Conservation (phyloP, 805 yeast genomes). For the Candida ortonii region DNA sequence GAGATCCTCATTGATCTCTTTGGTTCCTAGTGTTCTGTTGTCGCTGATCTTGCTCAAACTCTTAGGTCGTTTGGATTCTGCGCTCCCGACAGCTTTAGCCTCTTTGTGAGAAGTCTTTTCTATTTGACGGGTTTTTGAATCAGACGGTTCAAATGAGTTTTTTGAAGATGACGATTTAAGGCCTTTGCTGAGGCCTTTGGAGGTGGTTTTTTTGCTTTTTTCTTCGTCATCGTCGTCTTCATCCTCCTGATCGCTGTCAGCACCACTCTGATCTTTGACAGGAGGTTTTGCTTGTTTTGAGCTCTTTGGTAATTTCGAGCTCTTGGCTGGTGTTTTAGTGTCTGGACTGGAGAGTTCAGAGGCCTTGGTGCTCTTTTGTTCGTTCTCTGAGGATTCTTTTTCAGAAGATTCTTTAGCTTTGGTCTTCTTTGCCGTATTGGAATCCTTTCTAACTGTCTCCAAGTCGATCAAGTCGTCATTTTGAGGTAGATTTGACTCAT, state of each 20-base stretch:
- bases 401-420: not conserved
- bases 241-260: not conserved
- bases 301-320: too few species aligned
- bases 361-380: not conserved
- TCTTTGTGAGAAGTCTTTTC: not conserved
- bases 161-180: slow-evolving; percentile 1
- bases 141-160: too few species aligned
- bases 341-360: too few species aligned
- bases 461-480: too few species aligned
- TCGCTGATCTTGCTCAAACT: slow-evolving; percentile 13
- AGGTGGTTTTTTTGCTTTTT: not conserved
- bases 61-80: slow-evolving; percentile 13
- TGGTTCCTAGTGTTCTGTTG: slow-evolving; percentile 12
- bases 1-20: slow-evolving; percentile 5
- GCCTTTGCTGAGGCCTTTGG: not conserved
- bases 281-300: not conserved
- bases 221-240: slow-evolving; percentile 5
- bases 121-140: too few species aligned
- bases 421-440: not conserved
- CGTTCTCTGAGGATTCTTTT: not conserved
- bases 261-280: not conserved
- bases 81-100: not conserved
- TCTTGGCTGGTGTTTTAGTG: not conserved
- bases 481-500: too few species aligned
- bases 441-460: not conserved